Percentiles rank a stretch among this genome's conserved stretches.
Conservation (phyloP, 371 early-diverging fungal genomes). For the Sporodiniella umbellata region DNA sequence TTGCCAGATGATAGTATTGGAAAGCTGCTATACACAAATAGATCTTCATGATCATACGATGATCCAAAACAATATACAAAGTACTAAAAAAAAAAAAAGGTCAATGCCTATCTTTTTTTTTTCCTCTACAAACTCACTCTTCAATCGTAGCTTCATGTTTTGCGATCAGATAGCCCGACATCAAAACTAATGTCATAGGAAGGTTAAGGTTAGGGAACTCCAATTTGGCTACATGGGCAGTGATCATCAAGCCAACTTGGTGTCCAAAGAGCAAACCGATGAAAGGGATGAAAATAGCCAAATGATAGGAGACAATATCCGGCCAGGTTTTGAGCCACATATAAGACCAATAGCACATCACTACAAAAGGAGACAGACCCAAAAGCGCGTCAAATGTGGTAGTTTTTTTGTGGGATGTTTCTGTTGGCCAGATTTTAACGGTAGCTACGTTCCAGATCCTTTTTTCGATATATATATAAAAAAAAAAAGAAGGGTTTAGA, state of each 20-base stretch:
- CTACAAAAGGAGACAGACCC: slow-evolving; percentile 65
- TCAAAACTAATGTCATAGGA: slow-evolving; percentile 44
- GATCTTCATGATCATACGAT: slow-evolving; percentile 20
- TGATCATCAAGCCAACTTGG: slow-evolving; percentile 81
- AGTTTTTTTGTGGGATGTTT: slow-evolving; percentile 43
- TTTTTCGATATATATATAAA: not conserved
- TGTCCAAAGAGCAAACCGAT: slow-evolving; percentile 81
- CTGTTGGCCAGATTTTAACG: slow-evolving; percentile 32
- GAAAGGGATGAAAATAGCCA: slow-evolving; percentile 66
- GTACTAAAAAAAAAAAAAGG: no score
- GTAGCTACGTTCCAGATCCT: slow-evolving; percentile 28
- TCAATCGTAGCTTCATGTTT: slow-evolving; percentile 49
- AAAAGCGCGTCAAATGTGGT: slow-evolving; percentile 53
- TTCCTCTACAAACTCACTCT: slow-evolving; percentile 37
- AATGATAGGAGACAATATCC: slow-evolving; percentile 55
- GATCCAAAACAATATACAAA: slow-evolving; percentile 11
- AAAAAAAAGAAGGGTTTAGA: not conserved
- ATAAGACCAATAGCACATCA: slow-evolving; percentile 50
- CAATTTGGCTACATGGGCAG: slow-evolving; percentile 81
- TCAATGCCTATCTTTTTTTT: not conserved
- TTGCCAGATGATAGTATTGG: slow-evolving; percentile 68
- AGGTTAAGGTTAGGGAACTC: slow-evolving; percentile 74
- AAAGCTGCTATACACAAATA: slow-evolving; percentile 24
- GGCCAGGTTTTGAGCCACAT: slow-evolving; percentile 78
- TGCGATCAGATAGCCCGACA: slow-evolving; percentile 67